Evolutionary conservation across 495 filamentous ascomycete genomes (phyloP).

Genomic region (Bacidia rubella): DNA sequence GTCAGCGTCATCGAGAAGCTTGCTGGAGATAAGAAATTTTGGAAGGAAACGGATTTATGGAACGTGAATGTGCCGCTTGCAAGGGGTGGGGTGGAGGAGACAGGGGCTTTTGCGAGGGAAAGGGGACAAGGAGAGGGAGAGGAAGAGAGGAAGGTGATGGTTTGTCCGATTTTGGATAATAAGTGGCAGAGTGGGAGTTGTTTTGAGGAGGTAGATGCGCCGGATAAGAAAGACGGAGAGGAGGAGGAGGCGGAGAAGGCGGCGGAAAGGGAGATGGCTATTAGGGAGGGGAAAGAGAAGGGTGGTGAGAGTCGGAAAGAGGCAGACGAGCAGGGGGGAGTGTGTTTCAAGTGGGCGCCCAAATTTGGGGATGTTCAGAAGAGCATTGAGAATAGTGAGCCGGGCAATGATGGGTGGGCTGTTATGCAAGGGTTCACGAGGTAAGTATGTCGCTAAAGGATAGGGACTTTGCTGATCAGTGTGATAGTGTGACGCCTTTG

Average conservation of each 20-base stretch:
- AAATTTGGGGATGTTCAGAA: conserved; percentile 73
- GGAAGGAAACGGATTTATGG: conserved; percentile 59
- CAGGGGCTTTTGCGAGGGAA: too few species aligned
- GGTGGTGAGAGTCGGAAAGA: conserved; percentile 15
- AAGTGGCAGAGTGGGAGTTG: conserved; percentile 71
- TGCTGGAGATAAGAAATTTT: conserved; percentile 14
- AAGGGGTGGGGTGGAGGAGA: conserved; percentile 43
- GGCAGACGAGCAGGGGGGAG: conserved; percentile 32
- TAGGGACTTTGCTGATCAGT: background rate
- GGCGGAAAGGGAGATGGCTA: conserved; percentile 45
- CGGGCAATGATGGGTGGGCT: conserved; percentile 91
- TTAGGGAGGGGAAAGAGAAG: conserved; percentile 45
- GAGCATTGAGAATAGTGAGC: conserved; percentile 62
- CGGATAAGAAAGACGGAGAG: conserved; percentile 38
- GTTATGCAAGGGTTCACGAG: conserved; percentile 81
- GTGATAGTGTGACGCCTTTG: conserved; percentile 66
- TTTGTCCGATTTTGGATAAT: conserved; percentile 76
- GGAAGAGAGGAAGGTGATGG: conserved; percentile 51
- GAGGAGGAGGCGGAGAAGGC: conserved; percentile 36
- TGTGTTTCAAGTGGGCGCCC: conserved; percentile 78
- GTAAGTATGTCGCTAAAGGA: conserved; percentile 33
- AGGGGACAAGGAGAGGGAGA: too few species aligned
- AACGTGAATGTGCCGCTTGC: conserved; percentile 76
- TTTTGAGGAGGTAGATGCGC: conserved; percentile 51
- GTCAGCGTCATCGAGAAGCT: conserved; percentile 69